Percentiles rank a stretch among this genome's conserved stretches.
Evolutionary conservation across 2,329 filamentous ascomycete genomes (phyloP).

Genomic region (Arthrobotrys iridis): DNA sequence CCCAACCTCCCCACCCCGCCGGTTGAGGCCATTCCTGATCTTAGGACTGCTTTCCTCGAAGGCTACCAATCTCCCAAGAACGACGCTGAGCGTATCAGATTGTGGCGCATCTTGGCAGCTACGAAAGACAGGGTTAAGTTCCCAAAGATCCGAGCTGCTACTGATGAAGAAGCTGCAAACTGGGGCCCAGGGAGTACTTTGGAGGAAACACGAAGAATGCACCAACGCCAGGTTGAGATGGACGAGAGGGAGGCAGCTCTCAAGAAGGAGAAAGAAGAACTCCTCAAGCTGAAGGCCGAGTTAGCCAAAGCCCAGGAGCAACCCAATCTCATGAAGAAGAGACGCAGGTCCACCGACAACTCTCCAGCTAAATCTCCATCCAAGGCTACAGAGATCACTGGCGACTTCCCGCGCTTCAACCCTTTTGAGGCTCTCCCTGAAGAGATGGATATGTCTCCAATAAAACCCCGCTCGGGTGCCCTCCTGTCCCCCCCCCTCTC

Average conservation of each 20-base stretch:
- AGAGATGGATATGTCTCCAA: neutral
- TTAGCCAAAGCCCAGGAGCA: neutral
- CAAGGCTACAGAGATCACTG: neutral
- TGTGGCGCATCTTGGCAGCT: slow-evolving; percentile 7
- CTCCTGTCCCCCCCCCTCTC: slow-evolving; percentile 38
- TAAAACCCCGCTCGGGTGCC: slow-evolving; percentile 9
- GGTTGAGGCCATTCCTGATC: slow-evolving; percentile 9
- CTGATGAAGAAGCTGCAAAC: neutral
- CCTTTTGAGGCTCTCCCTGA: slow-evolving; percentile 27
- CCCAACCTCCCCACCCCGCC: neutral
- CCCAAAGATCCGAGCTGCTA: neutral
- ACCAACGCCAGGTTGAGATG: slow-evolving; percentile 5
- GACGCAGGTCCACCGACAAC: neutral
- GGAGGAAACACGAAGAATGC: neutral
- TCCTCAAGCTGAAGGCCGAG: neutral
- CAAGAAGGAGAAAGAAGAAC: neutral
- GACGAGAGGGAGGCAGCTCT: slow-evolving; percentile 9
- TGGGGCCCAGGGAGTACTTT: slow-evolving; percentile 4
- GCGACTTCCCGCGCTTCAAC: slow-evolving; percentile 40
- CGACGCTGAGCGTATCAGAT: slow-evolving; percentile 3
- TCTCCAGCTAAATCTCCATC: neutral
- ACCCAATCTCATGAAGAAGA: neutral
- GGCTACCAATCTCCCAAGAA: neutral
- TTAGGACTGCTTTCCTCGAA: slow-evolving; percentile 11
- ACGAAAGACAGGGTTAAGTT: neutral